Base-by-base conservation (phyloP, 2,329 filamentous ascomycete genomes). In the Penicillium brasilianum region DNA sequence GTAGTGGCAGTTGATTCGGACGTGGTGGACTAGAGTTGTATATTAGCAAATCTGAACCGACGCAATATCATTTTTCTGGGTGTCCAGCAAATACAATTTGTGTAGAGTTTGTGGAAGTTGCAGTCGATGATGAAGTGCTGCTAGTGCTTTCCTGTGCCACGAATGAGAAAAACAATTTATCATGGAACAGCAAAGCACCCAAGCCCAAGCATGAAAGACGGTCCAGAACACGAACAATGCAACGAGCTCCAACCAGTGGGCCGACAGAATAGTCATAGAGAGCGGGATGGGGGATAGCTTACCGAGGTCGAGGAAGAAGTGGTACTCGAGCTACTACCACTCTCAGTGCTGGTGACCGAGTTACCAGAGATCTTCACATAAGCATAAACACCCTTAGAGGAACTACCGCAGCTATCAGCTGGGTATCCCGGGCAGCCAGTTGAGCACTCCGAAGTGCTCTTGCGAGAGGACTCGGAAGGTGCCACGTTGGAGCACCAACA, bases 401-500 rank as follows among this genome's bases (percentile, higher is more conserved):
- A 63, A 67, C 72, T 78, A 55, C 81, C 81, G 66, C 81, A 83
- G 55, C 70, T 73, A 58, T 83, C 81, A 16, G 60, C 57, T n/a
- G 76, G 76, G 66, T 79, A 83, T n/a, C 81, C 81, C 11, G 81
- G 81, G 57, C 81, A 83, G 20, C 63, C 50, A 43, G 74, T 68
- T 57, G 74, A 68, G 69, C 81, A 83, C 6, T 77, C 64, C 1
- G 70, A 69, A 4, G 52, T 46, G 22, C 65, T 58, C 14, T 71
- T 69, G 49, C 70, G 74, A 8, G 74, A 73, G 7, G 72, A 76
- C 39, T 73, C 62, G 8, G 74, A 72, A 2, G 81, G 81, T 13
- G 71, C 72, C 55, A 80, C 77, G 60, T 83, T 78, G 9, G 81
- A 80, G 67, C 81, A 83, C 81, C 81, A 83, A 68, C 81, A 83